Base-by-base conservation (phyloP, 2,329 filamentous ascomycete genomes). In the Aspergillus novofumigatus region DNA sequence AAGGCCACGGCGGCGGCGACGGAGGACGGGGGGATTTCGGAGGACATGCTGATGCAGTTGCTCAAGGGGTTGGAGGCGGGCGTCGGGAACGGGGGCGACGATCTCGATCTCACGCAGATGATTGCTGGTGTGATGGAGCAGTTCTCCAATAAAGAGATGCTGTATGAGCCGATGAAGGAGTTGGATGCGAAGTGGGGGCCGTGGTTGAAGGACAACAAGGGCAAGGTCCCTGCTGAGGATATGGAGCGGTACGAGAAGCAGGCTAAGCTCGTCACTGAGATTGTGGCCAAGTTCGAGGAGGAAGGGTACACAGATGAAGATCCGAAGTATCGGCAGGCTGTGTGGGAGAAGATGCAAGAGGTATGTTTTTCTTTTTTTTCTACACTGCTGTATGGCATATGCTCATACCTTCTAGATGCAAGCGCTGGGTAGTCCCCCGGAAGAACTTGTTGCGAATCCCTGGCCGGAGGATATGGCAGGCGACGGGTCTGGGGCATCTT, bases 151-250 rank as follows among this genome's bases (percentile, higher is more conserved):
- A 97, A 96, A 79, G 94, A 97, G 65, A 97, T 99, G 61, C 77
- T 99, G 52, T 97, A 97, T 72, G 93, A 99, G 77, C 94, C 94
- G 2, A 97, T 99, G 92, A 96, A 96, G 79, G 94, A 99, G 76
- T 80, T 99, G 50, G 80, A 96, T 72, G 88, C 91, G 53, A 97
- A 97, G 75, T 99, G 94, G 70, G 93, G 92, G 0, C 86, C 77
- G 2, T 99, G 94, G 93, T 81, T 99, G 72, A 83, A 84, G 67
- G 88, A 90, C 76, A 93, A 97, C 72, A 80, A 81, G 65, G 82
- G 77, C 44, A 85, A 79, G 52, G 76, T 86, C 2, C 75, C 82
- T 0, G 75, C 75, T 52, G 90, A 89, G 51, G 93, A 97, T 68
- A 72, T 92, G 70, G 84, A 86, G 69, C 81, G 92, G 57, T 97